Evolutionary conservation across 2,329 filamentous ascomycete genomes (phyloP), one percentile per base, ranked within the genome.

Genomic region (Colletotrichum eremochloae): DNA sequence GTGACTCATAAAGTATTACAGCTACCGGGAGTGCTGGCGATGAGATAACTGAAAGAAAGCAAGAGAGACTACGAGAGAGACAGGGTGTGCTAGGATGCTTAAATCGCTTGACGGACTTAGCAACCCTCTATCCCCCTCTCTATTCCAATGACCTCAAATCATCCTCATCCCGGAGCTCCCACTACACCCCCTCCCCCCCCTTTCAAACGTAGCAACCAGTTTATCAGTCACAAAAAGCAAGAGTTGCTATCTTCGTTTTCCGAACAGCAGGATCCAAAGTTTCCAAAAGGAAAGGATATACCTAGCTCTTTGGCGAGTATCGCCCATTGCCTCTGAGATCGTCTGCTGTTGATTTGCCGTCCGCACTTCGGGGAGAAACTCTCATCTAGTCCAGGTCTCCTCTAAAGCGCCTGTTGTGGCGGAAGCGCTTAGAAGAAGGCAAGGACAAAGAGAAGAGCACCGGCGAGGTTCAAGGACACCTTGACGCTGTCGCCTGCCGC

Each of bases 401-500:
- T n/a, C 5, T 14, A 12, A 44, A 33, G 8, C 15, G 29, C 31
- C 58, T 61, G 44, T 33, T 14, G 5, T 61, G 5, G 36, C 2
- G n/a, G 31, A 36, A 24, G 33, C 42, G 50, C 71, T 61, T 69
- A 75, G 61, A 75, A 46, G 44, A 65, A 60, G 29, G 40, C 61
- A 31, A 66, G 24, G 64, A 50, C 73, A 8, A 56, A 24, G 24
- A 64, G 44, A 5, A 67, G 61, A 31, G 58, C 31, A 40, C 56
- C 58, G 7, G 36, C 56, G 20, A 73, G 71, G 56, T 55, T 67
- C 42, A 70, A 53, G 8, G 64, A 20, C 24, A 60, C 63, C 55
- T 74, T 50, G 58, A 67, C 15, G 60, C 44, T 66, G 67, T 50
- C 63, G 61, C 71, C 64, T 24, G 55, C 60, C 6, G 71, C 72